phyloP scores from a whole-genome alignment of 2,329 filamentous ascomycete genomes.

The Neofusicoccum umdonicola region DNA sequence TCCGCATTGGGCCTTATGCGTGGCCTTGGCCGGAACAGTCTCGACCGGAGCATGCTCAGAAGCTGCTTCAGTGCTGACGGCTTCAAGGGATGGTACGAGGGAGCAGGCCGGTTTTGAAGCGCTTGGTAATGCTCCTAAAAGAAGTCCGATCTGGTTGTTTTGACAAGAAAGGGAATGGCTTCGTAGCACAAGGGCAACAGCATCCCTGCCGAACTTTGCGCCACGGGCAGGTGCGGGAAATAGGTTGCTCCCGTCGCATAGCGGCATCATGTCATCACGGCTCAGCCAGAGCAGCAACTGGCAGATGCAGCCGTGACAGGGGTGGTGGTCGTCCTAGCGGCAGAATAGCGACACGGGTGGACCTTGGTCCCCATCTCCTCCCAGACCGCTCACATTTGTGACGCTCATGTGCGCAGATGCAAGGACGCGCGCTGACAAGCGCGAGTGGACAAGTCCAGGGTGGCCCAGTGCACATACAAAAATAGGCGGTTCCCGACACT shows the following conservation, averaged over 20 bases:
- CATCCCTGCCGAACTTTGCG: not conserved
- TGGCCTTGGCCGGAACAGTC: not conserved
- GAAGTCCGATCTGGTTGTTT: not conserved
- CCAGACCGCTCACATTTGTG: not conserved
- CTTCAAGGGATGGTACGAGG: not conserved
- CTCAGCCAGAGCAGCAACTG: not conserved
- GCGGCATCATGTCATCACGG: not conserved
- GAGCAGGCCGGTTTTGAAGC: not conserved
- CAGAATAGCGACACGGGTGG: not conserved
- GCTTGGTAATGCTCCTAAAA: not conserved
- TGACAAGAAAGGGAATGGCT: not conserved
- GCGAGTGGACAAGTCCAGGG: not conserved
- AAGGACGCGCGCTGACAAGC: not conserved
- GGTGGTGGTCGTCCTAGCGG: not conserved
- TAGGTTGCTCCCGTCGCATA: not conserved
- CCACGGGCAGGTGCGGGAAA: not conserved
- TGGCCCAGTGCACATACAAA: too few species aligned
- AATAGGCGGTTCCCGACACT: too few species aligned
- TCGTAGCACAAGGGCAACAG: not conserved
- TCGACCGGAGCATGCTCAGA: not conserved
- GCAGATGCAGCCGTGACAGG: not conserved
- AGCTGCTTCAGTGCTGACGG: not conserved
- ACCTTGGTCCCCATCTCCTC: not conserved
- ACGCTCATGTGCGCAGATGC: not conserved
- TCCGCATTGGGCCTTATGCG: not conserved